phyloP scores from a whole-genome alignment of 441 rosid species.

The Syzygium syzygioides region DNA sequence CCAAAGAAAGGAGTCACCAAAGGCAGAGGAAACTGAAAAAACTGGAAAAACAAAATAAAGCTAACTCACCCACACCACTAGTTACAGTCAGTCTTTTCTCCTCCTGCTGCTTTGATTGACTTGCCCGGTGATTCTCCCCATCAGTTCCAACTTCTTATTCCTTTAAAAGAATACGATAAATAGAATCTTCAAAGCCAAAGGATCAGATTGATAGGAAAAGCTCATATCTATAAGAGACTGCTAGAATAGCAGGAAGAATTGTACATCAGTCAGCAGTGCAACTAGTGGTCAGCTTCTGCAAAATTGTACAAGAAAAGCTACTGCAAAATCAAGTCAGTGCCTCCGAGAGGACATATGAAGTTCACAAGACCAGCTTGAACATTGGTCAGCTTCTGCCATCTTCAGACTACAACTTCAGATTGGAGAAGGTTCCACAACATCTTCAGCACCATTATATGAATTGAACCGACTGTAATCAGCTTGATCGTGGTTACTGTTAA shows the following conservation, averaged over 20 bases:
- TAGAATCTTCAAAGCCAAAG: background rate
- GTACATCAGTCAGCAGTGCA: background rate
- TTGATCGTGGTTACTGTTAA: background rate
- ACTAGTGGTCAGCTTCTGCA: background rate
- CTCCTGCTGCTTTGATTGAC: background rate
- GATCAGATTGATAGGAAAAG: background rate
- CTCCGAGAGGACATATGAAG: background rate
- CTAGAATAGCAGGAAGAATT: background rate
- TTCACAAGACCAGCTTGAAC: background rate
- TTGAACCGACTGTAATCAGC: background rate
- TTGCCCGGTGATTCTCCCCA: background rate
- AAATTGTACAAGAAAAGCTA: background rate
- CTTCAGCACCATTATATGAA: background rate
- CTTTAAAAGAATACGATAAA: background rate
- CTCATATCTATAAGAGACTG: background rate
- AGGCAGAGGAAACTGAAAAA: background rate
- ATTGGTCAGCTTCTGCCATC: background rate
- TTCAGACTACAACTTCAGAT: background rate
- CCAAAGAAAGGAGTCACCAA: background rate
- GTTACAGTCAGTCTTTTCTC: background rate
- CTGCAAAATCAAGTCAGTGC: background rate
- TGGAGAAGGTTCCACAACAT: background rate
- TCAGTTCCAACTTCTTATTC: background rate
- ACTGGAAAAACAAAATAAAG: background rate
- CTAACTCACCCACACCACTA: background rate